These are phyloP conservation scores for Hypoxylon sp. DNA, from an alignment of 2,329 filamentous ascomycete species.

Conservation along the genomic window DNA sequence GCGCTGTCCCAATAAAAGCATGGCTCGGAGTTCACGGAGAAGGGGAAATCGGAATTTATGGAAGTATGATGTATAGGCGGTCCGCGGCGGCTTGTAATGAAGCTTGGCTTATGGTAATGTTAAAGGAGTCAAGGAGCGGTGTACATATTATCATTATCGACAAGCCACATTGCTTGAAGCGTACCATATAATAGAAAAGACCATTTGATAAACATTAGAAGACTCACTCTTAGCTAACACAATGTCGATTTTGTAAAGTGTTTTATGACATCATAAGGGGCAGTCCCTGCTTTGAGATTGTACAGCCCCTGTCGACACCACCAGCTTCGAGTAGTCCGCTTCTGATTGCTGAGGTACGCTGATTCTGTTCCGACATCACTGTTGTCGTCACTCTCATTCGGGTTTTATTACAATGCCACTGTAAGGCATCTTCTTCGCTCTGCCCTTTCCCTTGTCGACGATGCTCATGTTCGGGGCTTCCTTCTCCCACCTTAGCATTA, in stretches of 20 bases:
- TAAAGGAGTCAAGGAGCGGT: slow-evolving; percentile 2
- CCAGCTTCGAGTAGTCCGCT: too few species aligned
- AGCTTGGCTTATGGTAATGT: slow-evolving; percentile 15
- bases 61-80: slow-evolving; percentile 19
- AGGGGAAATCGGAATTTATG: slow-evolving; percentile 9
- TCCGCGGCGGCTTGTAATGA: slow-evolving; percentile 13
- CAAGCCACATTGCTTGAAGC: slow-evolving; percentile 9
- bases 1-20: slow-evolving; percentile 6
- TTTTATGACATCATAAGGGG: neutral
- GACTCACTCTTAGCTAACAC: neutral
- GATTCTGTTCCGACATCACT: neutral
- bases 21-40: slow-evolving; percentile 19
- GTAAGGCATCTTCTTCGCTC: neutral
- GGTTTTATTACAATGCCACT: neutral
- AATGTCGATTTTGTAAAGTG: neutral
- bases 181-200: slow-evolving; percentile 20
- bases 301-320: too few species aligned
- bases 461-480: neutral
- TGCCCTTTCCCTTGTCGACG: neutral
- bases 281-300: too few species aligned
- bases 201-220: neutral
- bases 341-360: neutral
- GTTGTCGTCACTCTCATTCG: neutral
- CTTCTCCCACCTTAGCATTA: neutral
- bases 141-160: slow-evolving; percentile 19